Evolutionary conservation across 768 basidiomycete genomes (phyloP).

Genomic region (Atractiella rhizophila): DNA sequence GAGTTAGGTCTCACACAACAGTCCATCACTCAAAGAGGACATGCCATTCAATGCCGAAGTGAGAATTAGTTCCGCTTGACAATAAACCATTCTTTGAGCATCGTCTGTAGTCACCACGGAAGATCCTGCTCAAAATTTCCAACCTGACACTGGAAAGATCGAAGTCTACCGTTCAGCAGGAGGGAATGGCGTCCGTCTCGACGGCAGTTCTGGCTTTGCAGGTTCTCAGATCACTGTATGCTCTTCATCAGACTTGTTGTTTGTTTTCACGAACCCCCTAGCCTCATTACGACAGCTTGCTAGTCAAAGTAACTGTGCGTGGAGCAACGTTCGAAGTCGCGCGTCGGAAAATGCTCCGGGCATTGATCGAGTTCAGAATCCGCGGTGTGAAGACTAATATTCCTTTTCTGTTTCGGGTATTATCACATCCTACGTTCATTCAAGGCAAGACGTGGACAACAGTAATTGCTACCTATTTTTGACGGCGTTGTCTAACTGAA

Average conservation of each 20-base stretch:
- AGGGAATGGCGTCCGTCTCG: conserved; percentile 90
- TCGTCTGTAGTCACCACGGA: too few relatives aligned
- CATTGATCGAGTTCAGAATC: conserved; percentile 98
- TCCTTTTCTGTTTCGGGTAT: conserved; percentile 90
- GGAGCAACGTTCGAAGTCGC: conserved; percentile 98
- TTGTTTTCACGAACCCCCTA: conserved; percentile 20
- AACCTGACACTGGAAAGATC: conserved; percentile 96
- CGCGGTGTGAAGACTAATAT: conserved; percentile 88
- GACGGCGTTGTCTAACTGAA: not conserved
- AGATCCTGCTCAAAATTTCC: conserved; percentile 71
- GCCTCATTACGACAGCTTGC: conserved; percentile 93
- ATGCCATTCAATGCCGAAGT: conserved; percentile 95
- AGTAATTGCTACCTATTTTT: conserved; percentile 23
- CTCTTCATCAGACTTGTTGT: not conserved
- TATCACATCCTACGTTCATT: conserved; percentile 90
- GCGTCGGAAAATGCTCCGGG: conserved; percentile 93
- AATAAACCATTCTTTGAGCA: not conserved
- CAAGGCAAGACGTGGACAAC: conserved; percentile 97
- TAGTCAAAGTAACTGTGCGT: conserved; percentile 85
- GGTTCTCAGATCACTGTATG: conserved; percentile 81
- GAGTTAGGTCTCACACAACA: conserved; percentile 91
- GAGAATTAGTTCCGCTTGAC: conserved; percentile 25
- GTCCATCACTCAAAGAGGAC: conserved; percentile 80
- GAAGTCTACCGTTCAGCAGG: conserved; percentile 97
- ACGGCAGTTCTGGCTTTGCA: conserved; percentile 89